Percentiles rank a stretch among this genome's conserved stretches.
Conservation (phyloP, 306 rosid genomes). For the Hippophae rhamnoides region DNA sequence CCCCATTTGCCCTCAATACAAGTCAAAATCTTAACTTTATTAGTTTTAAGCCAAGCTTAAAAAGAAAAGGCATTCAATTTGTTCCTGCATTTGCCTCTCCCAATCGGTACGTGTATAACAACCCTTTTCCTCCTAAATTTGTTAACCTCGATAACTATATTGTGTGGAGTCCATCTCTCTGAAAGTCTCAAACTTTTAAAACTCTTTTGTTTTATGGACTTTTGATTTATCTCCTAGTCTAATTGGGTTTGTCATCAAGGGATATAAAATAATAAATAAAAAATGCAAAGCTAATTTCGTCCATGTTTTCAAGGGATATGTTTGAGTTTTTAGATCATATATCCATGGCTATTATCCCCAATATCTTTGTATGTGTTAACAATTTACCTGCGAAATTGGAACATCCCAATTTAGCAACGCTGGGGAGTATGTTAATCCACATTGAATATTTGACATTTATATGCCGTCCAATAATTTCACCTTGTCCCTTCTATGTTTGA, state of each 20-base stretch:
- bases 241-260: too few species aligned
- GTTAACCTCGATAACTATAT: neutral
- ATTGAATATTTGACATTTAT: too few species aligned
- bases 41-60: conserved; percentile 13
- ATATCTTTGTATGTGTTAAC: neutral
- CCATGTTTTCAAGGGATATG: neutral
- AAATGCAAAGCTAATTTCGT: neutral
- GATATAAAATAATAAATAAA: too few species aligned
- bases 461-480: too few species aligned
- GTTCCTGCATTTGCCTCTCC: conserved; percentile 27
- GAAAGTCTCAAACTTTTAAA: too few species aligned
- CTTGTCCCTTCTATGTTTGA: too few species aligned
- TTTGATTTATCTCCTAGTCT: too few species aligned
- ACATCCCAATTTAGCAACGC: too few species aligned
- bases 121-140: conserved; percentile 11
- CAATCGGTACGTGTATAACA: conserved; percentile 28
- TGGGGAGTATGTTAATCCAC: too few species aligned
- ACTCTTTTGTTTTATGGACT: too few species aligned
- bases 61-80: conserved; percentile 23
- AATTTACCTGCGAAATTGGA: neutral
- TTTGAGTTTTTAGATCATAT: neutral
- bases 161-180: too few species aligned
- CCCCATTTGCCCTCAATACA: conserved; percentile 11
- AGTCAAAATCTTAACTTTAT: conserved; percentile 11
- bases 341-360: neutral